These are phyloP conservation scores for Senecio squalidus DNA, from an alignment of 140 eudicot species.

Conservation along the genomic window DNA sequence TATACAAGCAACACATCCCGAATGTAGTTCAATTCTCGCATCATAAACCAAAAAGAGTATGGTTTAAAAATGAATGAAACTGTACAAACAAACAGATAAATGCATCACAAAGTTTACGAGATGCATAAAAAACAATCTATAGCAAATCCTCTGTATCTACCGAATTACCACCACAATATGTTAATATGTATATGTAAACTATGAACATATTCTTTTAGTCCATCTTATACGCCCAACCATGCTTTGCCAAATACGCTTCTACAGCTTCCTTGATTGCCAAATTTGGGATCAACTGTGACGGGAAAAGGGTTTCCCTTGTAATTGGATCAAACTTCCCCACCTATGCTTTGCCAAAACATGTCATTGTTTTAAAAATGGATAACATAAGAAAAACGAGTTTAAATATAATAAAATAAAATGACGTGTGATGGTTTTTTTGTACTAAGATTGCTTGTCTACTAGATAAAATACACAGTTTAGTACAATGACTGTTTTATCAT, in stretches of 20 bases:
- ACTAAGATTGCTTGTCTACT: no score
- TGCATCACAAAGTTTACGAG: slow-evolving; percentile 12
- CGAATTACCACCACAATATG: slow-evolving; percentile 13
- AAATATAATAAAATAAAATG: not conserved
- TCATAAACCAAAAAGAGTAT: slow-evolving; percentile 18
- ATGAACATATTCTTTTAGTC: slow-evolving; percentile 35
- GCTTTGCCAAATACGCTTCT: slow-evolving; percentile 56
- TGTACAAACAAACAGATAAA: slow-evolving; percentile 19
- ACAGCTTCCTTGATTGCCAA: slow-evolving; percentile 95
- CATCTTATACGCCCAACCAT: slow-evolving; percentile 89
- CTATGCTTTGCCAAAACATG: slow-evolving; percentile 24
- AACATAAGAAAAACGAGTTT: slow-evolving; percentile 12
- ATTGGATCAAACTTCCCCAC: slow-evolving; percentile 91
- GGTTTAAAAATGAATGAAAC: slow-evolving; percentile 10
- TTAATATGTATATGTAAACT: not conserved
- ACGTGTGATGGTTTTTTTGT: no score
- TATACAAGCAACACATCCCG: not conserved
- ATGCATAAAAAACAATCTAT: slow-evolving; percentile 7
- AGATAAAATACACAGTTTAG: no score
- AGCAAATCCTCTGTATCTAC: slow-evolving; percentile 9
- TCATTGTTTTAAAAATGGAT: no score
- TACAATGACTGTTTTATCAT: no score
- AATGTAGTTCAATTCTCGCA: slow-evolving; percentile 4
- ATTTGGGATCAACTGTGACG: slow-evolving; percentile 66
- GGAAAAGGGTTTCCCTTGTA: slow-evolving; percentile 60